Conservation (phyloP, 1,284 basidiomycete genomes). For the Gymnopus androsaceus region DNA sequence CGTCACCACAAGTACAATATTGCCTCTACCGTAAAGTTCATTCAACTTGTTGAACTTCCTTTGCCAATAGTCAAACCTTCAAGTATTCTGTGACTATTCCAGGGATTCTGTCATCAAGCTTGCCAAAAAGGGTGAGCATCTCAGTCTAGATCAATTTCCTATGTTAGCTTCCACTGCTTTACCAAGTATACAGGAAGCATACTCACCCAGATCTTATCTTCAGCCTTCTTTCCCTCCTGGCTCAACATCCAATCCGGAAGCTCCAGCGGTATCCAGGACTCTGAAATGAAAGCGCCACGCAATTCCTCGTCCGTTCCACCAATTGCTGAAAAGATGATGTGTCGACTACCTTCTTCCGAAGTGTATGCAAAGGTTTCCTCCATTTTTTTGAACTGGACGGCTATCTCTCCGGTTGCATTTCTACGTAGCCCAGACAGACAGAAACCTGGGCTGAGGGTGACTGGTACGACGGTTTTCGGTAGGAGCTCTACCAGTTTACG, state of each 20-base stretch:
- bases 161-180: background rate
- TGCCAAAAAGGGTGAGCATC: slow-evolving; percentile 31
- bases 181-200: background rate
- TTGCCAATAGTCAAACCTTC: too few species aligned
- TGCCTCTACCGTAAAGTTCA: too few species aligned
- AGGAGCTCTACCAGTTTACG: slow-evolving; percentile 41
- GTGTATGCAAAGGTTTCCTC: slow-evolving; percentile 32
- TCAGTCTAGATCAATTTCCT: slow-evolving; percentile 25
- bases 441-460: slow-evolving; percentile 47
- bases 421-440: slow-evolving; percentile 46
- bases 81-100: slow-evolving; percentile 1
- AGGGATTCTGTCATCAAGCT: slow-evolving; percentile 24
- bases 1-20: too few species aligned
- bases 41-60: too few species aligned
- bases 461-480: slow-evolving; percentile 35
- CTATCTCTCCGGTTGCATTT: slow-evolving; percentile 20
- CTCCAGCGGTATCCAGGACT: slow-evolving; percentile 15
- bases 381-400: slow-evolving; percentile 23
- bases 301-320: slow-evolving; percentile 24
- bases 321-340: slow-evolving; percentile 43
- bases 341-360: slow-evolving; percentile 43
- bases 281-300: slow-evolving; percentile 21
- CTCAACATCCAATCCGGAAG: slow-evolving; percentile 28
- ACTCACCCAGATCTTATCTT: slow-evolving; percentile 44
- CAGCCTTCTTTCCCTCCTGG: slow-evolving; percentile 38